Evolutionary conservation across 108 stramenopile species (phyloP), one percentile per base, ranked within the genome.

Genomic region (Fragilaria crotonensis): DNA sequence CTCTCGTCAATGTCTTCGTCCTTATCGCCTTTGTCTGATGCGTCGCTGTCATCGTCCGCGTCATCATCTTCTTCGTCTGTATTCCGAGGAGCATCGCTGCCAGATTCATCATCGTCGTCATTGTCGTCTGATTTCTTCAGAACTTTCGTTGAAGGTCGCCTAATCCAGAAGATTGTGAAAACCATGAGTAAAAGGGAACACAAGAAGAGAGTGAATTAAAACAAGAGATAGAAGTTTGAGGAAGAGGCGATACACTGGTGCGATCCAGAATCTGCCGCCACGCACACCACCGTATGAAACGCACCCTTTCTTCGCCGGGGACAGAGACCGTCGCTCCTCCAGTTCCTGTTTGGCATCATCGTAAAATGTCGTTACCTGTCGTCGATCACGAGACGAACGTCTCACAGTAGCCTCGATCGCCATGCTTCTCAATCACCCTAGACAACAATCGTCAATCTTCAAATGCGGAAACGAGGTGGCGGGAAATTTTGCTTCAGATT

Each of bases 371-470:
- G 33, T 44, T 30, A 65, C 72, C 46, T 60, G 72, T 25, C 50
- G 57, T 1, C 70, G 55, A 41, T 68, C 72, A 25, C 79, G 72
- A 30, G 54, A 55, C 33, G 75, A 76, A 49, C 79, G 59, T 4
- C 79, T 67, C 30, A 57, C 57, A 0, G 66, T 41, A 3, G 55
- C 36, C 14, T 41, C 36, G 14, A 14, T 41, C 36, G 36, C 11
- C 36, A 41, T 41, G 36, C 36, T 41, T 41, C n/a, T n/a, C n/a
- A n/a, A n/a, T n/a, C n/a, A n/a, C n/a, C n/a, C n/a, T n/a, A n/a
- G n/a, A n/a, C n/a, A n/a, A n/a, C n/a, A n/a, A n/a, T n/a, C n/a
- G n/a, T n/a, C n/a, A n/a, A n/a, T n/a, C n/a, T n/a, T n/a, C n/a
- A n/a, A n/a, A n/a, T n/a, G n/a, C n/a, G n/a, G n/a, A n/a, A n/a